These are phyloP conservation scores for Zygnema circumcarinatum DNA, from an alignment of 139 green algal species.

Conservation along the genomic window DNA sequence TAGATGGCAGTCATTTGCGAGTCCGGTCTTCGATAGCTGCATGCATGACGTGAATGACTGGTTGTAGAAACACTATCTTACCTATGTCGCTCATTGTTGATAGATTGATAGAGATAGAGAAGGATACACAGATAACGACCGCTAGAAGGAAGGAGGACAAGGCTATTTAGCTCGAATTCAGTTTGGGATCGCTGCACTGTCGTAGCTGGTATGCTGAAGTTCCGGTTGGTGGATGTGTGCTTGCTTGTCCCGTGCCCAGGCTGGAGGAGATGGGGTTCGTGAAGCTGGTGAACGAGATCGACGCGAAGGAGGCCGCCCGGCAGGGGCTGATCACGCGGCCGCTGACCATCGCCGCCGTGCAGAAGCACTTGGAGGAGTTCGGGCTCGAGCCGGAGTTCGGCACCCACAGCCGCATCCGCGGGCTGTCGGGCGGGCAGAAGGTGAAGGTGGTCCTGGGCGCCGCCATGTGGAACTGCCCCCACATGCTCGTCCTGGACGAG, in stretches of 20 bases:
- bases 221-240: slow-evolving; percentile 6
- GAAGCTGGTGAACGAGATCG: slow-evolving; percentile 88
- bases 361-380: slow-evolving; percentile 74
- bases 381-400: slow-evolving; percentile 72
- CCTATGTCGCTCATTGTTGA: not conserved
- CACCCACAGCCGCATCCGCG: slow-evolving; percentile 61
- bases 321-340: slow-evolving; percentile 81
- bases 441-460: slow-evolving; percentile 77
- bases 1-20: too few species aligned
- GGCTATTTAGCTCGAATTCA: too few species aligned
- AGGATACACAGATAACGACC: too few species aligned
- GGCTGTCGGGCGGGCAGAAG: slow-evolving; percentile 74
- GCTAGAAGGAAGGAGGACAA: too few species aligned
- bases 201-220: not conserved
- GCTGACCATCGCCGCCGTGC: slow-evolving; percentile 70
- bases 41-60: not conserved
- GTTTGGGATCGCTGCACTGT: too few species aligned
- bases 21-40: not conserved
- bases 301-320: slow-evolving; percentile 85
- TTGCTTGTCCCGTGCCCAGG: too few species aligned
- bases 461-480: slow-evolving; percentile 75
- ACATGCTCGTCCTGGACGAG: slow-evolving; percentile 78
- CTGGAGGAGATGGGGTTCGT: slow-evolving; percentile 86
- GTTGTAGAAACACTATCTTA: not conserved
- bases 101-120: too few species aligned